A percentile compares a stretch with the other conserved stretches of the same genome.
Conservation (phyloP, 371 early-diverging fungal genomes). For the Rhizopus sp. region DNA sequence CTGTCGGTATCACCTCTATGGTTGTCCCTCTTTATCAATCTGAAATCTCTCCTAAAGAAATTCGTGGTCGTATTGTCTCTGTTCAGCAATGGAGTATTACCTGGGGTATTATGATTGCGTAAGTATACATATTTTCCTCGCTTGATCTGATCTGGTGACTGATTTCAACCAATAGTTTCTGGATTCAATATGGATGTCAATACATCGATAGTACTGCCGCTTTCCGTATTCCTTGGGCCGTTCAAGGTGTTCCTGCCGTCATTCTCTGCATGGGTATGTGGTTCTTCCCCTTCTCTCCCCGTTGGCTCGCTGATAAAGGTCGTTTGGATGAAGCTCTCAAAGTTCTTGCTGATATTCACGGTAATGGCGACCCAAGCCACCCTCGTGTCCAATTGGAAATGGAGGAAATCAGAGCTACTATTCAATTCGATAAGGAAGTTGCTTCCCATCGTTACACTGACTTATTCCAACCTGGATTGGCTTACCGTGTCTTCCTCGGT, state of each 20-base stretch:
- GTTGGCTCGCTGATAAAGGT: constrained; percentile 60
- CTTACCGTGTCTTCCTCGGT: constrained; percentile 69
- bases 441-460: constrained; percentile 27
- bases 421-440: constrained; percentile 74
- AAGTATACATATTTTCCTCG: constrained; percentile 19
- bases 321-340: constrained; percentile 56
- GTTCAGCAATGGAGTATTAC: constrained; percentile 84
- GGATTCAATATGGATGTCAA: constrained; percentile 29
- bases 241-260: constrained; percentile 81
- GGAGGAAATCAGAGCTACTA: constrained; percentile 68
- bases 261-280: constrained; percentile 67
- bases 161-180: constrained; percentile 19
- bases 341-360: constrained; percentile 51
- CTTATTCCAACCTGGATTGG: constrained; percentile 43
- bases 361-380: constrained; percentile 39
- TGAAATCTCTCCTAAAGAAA: constrained; percentile 74
- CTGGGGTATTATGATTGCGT: constrained; percentile 39
- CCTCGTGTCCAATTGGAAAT: constrained; percentile 57
- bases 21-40: constrained; percentile 47
- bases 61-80: constrained; percentile 55
- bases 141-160: neutral
- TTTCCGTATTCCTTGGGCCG: constrained; percentile 82
- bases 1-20: constrained; percentile 48
- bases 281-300: constrained; percentile 38
- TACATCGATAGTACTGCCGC: constrained; percentile 36